phyloP scores from a whole-genome alignment of 768 basidiomycete genomes.

The Dioszegia hungarica region DNA sequence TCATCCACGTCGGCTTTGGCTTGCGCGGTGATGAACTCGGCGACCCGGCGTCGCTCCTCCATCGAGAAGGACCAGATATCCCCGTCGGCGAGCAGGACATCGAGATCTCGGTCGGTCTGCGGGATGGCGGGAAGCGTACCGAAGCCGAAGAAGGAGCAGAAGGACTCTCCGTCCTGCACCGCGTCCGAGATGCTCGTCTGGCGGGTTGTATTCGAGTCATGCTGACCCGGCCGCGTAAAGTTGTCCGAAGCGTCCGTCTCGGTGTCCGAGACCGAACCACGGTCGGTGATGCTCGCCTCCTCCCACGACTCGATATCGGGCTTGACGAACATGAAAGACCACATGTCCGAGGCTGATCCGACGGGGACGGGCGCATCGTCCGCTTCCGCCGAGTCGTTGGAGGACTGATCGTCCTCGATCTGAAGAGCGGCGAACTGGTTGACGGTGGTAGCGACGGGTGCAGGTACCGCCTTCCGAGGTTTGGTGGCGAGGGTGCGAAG shows the following conservation, averaged over 20 bases:
- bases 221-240: no score
- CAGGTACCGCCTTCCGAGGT: not conserved
- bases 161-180: not conserved
- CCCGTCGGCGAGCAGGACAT: not conserved
- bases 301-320: not conserved
- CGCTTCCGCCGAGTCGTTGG: not conserved
- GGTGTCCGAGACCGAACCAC: no score
- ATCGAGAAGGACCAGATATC: conserved; percentile 7
- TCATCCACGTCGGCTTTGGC: conserved; percentile 8
- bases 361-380: not conserved
- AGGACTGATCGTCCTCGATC: not conserved
- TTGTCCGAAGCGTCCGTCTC: no score
- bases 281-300: not conserved
- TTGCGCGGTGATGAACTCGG: not conserved
- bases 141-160: conserved; percentile 2
- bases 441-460: not conserved
- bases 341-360: not conserved
- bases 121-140: not conserved
- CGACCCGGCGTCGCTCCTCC: not conserved
- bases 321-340: not conserved
- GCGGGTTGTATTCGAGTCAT: no score
- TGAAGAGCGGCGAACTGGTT: not conserved
- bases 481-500: not conserved
- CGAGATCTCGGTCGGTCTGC: not conserved
- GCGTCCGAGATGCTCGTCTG: no score